Percentiles rank a stretch among this genome's conserved stretches.
phyloP scores from a whole-genome alignment of 345 rosid species.

The Cochlearia excelsa region DNA sequence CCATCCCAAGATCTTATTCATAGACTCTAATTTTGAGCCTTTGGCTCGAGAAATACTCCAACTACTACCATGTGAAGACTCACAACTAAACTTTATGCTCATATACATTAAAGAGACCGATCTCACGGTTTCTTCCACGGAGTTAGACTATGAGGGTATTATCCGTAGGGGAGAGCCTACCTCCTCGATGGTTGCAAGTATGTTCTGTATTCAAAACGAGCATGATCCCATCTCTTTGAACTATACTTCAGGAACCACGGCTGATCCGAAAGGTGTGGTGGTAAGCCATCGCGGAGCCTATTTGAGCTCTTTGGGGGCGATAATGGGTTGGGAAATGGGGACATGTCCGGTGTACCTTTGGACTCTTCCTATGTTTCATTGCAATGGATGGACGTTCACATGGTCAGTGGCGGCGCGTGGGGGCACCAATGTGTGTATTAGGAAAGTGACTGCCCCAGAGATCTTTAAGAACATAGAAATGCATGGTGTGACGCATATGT shows the following conservation, averaged over 20 bases:
- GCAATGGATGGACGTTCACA: slow-evolving; percentile 70
- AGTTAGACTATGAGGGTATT: slow-evolving; percentile 50
- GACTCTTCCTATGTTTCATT: slow-evolving; percentile 92
- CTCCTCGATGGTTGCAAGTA: slow-evolving; percentile 22
- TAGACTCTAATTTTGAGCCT: slow-evolving; percentile 50
- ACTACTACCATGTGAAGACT: slow-evolving; percentile 42
- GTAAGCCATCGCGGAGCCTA: slow-evolving; percentile 77
- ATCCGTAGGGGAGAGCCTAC: slow-evolving; percentile 38
- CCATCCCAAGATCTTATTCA: slow-evolving; percentile 54
- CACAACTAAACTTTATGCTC: slow-evolving; percentile 35
- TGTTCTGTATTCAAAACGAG: slow-evolving; percentile 41
- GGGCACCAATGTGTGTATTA: slow-evolving; percentile 66
- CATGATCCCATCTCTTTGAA: slow-evolving; percentile 70
- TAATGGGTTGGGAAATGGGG: slow-evolving; percentile 47
- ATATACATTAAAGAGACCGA: slow-evolving; percentile 18
- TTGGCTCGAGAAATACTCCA: slow-evolving; percentile 46
- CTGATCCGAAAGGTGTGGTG: slow-evolving; percentile 82
- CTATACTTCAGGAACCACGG: slow-evolving; percentile 82
- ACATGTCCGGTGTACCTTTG: slow-evolving; percentile 58
- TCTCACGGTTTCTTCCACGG: slow-evolving; percentile 5
- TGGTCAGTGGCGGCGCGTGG: slow-evolving; percentile 90
- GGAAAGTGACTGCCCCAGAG: slow-evolving; percentile 47
- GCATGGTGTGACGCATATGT: slow-evolving; percentile 71
- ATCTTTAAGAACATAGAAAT: slow-evolving; percentile 49
- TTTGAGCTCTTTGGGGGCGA: slow-evolving; percentile 49